Evolutionary conservation across 75 land plant genomes (phyloP).

Genomic region (Selaginella moellendorffii): DNA sequence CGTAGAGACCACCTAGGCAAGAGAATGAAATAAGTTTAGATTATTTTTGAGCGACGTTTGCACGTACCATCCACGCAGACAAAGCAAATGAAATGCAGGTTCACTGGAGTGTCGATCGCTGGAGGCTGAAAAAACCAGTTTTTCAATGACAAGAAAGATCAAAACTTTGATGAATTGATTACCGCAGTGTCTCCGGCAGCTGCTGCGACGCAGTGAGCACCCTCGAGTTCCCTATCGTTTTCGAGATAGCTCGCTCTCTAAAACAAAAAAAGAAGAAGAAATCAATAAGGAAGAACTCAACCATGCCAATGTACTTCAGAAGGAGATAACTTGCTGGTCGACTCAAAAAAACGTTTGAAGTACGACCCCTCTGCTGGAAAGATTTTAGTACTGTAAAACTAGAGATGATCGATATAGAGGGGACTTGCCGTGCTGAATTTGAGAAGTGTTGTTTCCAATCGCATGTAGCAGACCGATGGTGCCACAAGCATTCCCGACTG

Average conservation of each 20-base stretch:
- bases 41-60: no score
- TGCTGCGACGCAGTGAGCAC: constrained; percentile 90
- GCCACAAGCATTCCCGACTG: constrained; percentile 99
- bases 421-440: constrained; percentile 61
- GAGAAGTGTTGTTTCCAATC: constrained; percentile 63
- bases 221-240: constrained; percentile 76
- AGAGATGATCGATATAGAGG: no score
- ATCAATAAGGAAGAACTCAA: background rate
- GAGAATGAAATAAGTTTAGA: no score
- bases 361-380: constrained; percentile 63
- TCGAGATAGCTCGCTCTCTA: constrained; percentile 86
- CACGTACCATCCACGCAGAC: constrained; percentile 64
- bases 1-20: constrained; percentile 64
- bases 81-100: constrained; percentile 88
- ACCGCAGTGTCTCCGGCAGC: constrained; percentile 85
- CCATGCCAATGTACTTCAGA: constrained; percentile 33
- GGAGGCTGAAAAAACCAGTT: no score
- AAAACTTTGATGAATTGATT: no score
- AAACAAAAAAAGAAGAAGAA: no score
- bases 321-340: constrained; percentile 58
- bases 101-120: constrained; percentile 33
- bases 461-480: constrained; percentile 96
- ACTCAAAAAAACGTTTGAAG: constrained; percentile 60
- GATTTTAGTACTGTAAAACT: background rate
- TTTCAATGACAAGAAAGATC: no score